Conservation (phyloP, 495 filamentous ascomycete genomes). For the Glutinoglossum americanum region DNA sequence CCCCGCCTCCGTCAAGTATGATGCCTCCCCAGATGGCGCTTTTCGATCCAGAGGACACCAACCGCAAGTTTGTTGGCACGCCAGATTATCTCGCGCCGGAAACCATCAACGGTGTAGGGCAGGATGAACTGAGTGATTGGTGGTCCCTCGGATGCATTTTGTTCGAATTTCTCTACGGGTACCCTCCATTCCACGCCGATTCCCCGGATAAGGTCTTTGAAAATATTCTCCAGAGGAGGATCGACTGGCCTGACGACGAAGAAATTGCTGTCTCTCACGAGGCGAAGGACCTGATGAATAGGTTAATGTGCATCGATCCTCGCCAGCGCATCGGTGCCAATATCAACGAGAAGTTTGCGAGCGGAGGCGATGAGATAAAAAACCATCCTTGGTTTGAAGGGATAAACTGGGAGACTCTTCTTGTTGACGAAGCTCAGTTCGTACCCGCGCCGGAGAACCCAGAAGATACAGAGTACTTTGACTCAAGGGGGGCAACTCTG, state of each 20-base stretch:
- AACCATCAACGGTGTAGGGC: slow-evolving; percentile 82
- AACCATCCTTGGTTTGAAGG: slow-evolving; percentile 75
- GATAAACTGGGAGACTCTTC: slow-evolving; percentile 70
- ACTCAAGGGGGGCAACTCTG: slow-evolving; percentile 71
- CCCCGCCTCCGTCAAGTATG: slow-evolving; percentile 59
- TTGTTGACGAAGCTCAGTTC: slow-evolving; percentile 86
- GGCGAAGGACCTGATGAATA: slow-evolving; percentile 84
- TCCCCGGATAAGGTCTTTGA: slow-evolving; percentile 91
- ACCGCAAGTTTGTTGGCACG: slow-evolving; percentile 85
- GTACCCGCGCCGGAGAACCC: slow-evolving; percentile 85
- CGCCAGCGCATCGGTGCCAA: slow-evolving; percentile 67
- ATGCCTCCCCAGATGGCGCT: slow-evolving; percentile 86
- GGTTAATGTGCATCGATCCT: slow-evolving; percentile 64
- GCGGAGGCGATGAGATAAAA: slow-evolving; percentile 77
- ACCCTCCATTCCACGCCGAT: slow-evolving; percentile 79
- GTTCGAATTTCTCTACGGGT: slow-evolving; percentile 85
- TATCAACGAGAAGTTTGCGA: slow-evolving; percentile 49
- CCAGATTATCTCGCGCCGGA: slow-evolving; percentile 95
- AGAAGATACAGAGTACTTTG: slow-evolving; percentile 96
- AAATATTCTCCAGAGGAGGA: slow-evolving; percentile 74
- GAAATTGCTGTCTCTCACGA: slow-evolving; percentile 43
- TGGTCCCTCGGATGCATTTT: slow-evolving; percentile 96
- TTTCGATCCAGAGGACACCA: slow-evolving; percentile 86
- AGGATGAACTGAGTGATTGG: slow-evolving; percentile 98
- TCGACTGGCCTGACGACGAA: slow-evolving; percentile 69